Evolutionary conservation across 306 rosid species (phyloP), one percentile per base, ranked within the genome.

Genomic region (Clitoria ternatea): DNA sequence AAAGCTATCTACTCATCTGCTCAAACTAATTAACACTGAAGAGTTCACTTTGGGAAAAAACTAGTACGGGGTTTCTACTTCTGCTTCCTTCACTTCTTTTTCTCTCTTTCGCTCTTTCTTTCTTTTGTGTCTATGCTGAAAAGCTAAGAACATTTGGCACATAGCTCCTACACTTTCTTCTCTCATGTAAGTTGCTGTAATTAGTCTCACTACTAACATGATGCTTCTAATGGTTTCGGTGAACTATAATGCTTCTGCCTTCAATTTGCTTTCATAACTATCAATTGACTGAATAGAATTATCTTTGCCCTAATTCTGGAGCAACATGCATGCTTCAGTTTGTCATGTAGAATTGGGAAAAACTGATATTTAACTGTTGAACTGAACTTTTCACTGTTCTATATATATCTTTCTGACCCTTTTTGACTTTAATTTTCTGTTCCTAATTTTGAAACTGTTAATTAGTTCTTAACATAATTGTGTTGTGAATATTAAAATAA

Each of bases 251-350:
- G 14, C 18, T 69, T 48, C 24, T 59, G 26, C 6, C 60, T 73
- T 66, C 42, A 3, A 73, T 40, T 69, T 75, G 30, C 33, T 66
- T 73, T 56, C 70, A 20, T 45, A 59, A 36, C 67, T 65, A 20
- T 43, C 73, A 59, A 54, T 65, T 69, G 35, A 40, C 1, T 66
- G 19, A 47, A 29, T 40, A 33, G 7, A 37, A 0, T 61, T 30
- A 6, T 64, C 48, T 75, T 69, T 62, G 80, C 82, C 89, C 80
- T 79, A 79, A 74, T 40, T 74, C 61, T 23, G 17, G 18, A 47
- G 13, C 40, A 39, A 15, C n/a, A 22, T 30, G 65, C 45, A 50
- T 74, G 7, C 13, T 15, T 29, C 44, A 66, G 0, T 37, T 37
- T 40, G 39, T 19, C 54, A 27, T 35, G 20, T 36, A 66, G 52